Base-by-base conservation (phyloP, 208 protist genomes). In the Trypanosoma theileri region DNA sequence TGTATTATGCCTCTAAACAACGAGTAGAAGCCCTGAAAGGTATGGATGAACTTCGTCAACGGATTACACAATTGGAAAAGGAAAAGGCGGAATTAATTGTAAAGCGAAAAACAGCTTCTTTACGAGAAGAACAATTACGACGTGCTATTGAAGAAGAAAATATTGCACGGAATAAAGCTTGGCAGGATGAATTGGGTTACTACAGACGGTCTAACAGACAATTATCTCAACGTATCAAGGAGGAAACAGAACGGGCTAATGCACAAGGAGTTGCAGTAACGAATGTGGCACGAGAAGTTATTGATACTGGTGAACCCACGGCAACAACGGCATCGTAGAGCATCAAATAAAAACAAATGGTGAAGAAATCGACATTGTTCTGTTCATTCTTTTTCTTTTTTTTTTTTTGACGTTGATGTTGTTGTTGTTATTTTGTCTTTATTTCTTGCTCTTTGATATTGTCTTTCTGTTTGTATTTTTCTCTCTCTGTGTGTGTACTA, bases 121-220 rank as follows among this genome's bases (percentile, higher is more conserved):
- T 80, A 35, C 59, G 44, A 17, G 55, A 69, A 0, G 61, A 80
- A 44, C 71, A 73, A 21, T 13, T 85, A 35, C 70, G 80, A 55
- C 58, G 51, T 0, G 63, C 64, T 53, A 66, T 71, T 58, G 75
- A 81, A 14, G 77, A 86, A 46, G 84, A 86, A 59, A 73, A 80
- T 9, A 53, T 52, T 42, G 21, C 60, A 24, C 73, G 79, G 0
- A 76, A 89, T 60, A 97, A 96, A 77, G 88, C 93, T 54, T 85
- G 98, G 59, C 82, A 92, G 28, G 97, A 99, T 57, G 98, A 99
- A 69, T 70, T 99, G 35, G 75, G 78, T 19, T 99, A 98, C 81
- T 89, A 98, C 65, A 97, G 98, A 19, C 79, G 81, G n/a, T 84
- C 90, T 1, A 98, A 98, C 71, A 86, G 96, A 60, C 95, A 98